phyloP scores from a whole-genome alignment of 2,329 filamentous ascomycete genomes.

The Hymenoscyphus repandus region DNA sequence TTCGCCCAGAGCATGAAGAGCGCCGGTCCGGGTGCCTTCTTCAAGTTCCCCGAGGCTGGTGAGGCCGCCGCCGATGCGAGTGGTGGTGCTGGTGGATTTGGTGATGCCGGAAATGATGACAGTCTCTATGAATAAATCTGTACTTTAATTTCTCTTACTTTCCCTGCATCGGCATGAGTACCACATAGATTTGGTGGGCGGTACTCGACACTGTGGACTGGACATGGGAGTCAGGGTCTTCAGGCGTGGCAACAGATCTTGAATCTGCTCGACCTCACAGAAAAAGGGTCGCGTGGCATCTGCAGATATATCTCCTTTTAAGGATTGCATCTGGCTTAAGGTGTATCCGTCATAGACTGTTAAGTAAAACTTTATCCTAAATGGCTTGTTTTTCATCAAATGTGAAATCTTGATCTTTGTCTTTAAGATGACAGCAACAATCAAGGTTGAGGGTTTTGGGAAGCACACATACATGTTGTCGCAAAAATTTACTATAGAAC shows the following conservation, averaged over 20 bases:
- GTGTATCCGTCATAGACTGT: background rate
- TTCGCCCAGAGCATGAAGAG: constrained; percentile 99
- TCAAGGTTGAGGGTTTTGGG: no score
- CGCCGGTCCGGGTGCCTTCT: constrained; percentile 88
- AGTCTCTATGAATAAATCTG: constrained; percentile 84
- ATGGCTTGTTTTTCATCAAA: background rate
- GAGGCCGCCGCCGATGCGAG: constrained; percentile 64
- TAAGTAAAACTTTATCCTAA: background rate
- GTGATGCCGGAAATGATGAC: constrained; percentile 87
- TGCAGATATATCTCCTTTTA: background rate
- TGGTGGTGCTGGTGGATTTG: constrained; percentile 59
- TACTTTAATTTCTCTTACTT: constrained; percentile 27
- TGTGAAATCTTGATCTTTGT: no score
- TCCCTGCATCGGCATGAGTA: constrained; percentile 15
- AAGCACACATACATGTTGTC: no score
- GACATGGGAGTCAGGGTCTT: constrained; percentile 11
- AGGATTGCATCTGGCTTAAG: background rate
- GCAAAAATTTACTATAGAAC: no score
- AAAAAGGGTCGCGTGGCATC: background rate
- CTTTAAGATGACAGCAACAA: no score
- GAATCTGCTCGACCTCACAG: background rate
- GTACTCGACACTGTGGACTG: constrained; percentile 7
- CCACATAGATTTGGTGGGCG: constrained; percentile 13
- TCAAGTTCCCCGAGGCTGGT: constrained; percentile 80
- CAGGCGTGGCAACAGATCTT: constrained; percentile 4